Base-by-base conservation (phyloP, 305 asterid species). In the Ilex paraguariensis region DNA sequence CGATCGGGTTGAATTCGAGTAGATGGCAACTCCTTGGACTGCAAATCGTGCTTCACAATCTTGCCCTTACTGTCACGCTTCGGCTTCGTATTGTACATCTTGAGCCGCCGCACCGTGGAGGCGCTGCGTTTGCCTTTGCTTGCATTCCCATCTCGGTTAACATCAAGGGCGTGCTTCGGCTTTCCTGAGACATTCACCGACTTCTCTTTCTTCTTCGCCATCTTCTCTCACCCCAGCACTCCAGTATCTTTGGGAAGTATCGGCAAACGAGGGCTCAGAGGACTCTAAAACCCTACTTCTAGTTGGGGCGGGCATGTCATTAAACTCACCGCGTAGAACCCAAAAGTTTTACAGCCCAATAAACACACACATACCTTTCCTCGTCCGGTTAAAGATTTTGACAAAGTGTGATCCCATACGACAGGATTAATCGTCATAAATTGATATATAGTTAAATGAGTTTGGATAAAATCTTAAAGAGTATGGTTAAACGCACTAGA, bases 81-180 rank as follows among this genome's bases (percentile, higher is more conserved):
- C 10, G 97, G 99, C 66, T 82, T 81, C 1, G 76, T 77, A 39
- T 87, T 87, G 72, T 93, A 90, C 97, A 93, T 87, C 81, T 87
- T 90, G 56, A 93, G 90, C 75, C 97, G 84, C 75, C 92, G 91
- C 57, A 93, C 95, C 0, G 99, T 93, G 78, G 95, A 87, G 69
- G 95, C 81, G 81, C 84, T 90, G 42, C 99, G 86, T 42, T 79
- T 81, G 56, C 77, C 45, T 64, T 77, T 88, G 45, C 42, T 54
- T 56, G 81, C 82, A 10, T 31, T 52, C 28, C 56, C 70, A 54
- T 73, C 79, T 61, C 91, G 63, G 63, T 87, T 84, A 0, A 61
- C 90, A 65, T 93, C 99, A 46, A 93, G 75, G 1, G 97, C 90
- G 66, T 93, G 99, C 69, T 87, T 93, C 57, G 99, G 95, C 83